Evolutionary conservation across 2,329 filamentous ascomycete species (phyloP), one percentile per base, ranked within the genome.

Genomic region (Hortaea sp.): DNA sequence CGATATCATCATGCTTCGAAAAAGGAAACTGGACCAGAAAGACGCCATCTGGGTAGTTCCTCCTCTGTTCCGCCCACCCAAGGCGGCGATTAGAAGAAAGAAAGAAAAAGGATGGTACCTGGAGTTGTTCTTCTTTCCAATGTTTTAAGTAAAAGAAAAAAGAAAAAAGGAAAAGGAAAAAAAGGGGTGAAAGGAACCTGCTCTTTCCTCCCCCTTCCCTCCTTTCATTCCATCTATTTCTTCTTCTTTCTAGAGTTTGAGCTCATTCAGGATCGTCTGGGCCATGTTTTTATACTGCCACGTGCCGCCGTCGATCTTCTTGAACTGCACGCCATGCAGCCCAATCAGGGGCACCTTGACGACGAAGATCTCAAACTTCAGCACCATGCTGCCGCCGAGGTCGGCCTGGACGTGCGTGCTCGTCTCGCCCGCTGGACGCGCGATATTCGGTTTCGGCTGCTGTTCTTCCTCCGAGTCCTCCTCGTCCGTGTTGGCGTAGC

Each of bases 251-350:
- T 29, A 45, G 12, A 45, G 34, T 62, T 82, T 81, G 56, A 98
- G 70, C 64, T 92, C 88, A 61, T 84, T 81, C 56, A 98, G 72
- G 59, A 98, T 95, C 58, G 88, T 88, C 67, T 95, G 89, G 32
- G 92, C 92, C 88, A 97, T 94, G 61, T 87, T 90, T 73, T 95
- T 95, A 70, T 94, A 98, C 66, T 95, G 89, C 89, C 90, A 97
- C 48, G 92, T 97, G 49, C 94, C 90, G 32, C 92, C 90, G 47
- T 86, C 80, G 56, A 97, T 83, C 63, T 92, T 88, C 75, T 98
- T 98, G 73, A 98, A 98, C 65, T 97, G 92, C 51, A 98, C 89
- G 42, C 92, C 92, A 62, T 98, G 90, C 47, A 98, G 70, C 38
- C 85, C 88, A 50, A 98, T 80, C 43, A 98, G 72, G 9, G 92